phyloP scores from a whole-genome alignment of 1,284 basidiomycete genomes.

The Ustilago loliicola region DNA sequence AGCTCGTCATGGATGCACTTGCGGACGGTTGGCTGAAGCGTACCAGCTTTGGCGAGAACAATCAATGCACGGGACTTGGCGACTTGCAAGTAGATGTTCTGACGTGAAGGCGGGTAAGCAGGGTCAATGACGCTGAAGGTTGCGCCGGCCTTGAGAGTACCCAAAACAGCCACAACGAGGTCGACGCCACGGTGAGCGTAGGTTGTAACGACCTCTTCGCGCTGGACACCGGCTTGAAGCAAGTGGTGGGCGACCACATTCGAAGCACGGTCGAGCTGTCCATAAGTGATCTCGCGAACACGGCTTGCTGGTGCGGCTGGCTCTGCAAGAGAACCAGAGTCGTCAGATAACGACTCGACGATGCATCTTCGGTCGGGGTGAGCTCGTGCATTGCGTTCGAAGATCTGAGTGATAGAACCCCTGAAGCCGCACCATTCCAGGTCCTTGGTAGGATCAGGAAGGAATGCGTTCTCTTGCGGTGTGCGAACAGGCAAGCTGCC shows the following conservation, averaged over 20 bases:
- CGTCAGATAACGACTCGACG: constrained; percentile 74
- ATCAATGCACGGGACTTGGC: constrained; percentile 93
- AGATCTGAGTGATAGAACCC: constrained; percentile 87
- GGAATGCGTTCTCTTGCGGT: constrained; percentile 80
- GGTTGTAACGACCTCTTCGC: constrained; percentile 99
- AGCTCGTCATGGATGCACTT: constrained; percentile 86
- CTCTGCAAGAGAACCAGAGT: constrained; percentile 75
- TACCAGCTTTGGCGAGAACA: constrained; percentile 90
- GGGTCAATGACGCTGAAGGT: constrained; percentile 99
- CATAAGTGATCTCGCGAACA: constrained; percentile 80
- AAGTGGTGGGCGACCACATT: constrained; percentile 94
- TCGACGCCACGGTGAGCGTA: constrained; percentile 97
- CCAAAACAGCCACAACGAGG: constrained; percentile 96
- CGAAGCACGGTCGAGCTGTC: constrained; percentile 83
- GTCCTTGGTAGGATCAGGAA: constrained; percentile 85
- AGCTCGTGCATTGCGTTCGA: constrained; percentile 63
- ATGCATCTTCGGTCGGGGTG: constrained; percentile 67
- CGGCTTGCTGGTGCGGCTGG: constrained; percentile 74
- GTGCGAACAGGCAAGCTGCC: constrained; percentile 71
- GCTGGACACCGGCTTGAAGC: constrained; percentile 84
- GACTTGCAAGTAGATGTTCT: constrained; percentile 95
- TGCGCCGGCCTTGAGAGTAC: constrained; percentile 94
- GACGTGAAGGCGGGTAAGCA: constrained; percentile 92
- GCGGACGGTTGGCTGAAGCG: constrained; percentile 83
- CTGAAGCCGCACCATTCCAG: constrained; percentile 98